These are phyloP conservation scores for Taiwanofungus camphoratus DNA, from an alignment of 1,284 basidiomycete genomes.

Conservation along the genomic window DNA sequence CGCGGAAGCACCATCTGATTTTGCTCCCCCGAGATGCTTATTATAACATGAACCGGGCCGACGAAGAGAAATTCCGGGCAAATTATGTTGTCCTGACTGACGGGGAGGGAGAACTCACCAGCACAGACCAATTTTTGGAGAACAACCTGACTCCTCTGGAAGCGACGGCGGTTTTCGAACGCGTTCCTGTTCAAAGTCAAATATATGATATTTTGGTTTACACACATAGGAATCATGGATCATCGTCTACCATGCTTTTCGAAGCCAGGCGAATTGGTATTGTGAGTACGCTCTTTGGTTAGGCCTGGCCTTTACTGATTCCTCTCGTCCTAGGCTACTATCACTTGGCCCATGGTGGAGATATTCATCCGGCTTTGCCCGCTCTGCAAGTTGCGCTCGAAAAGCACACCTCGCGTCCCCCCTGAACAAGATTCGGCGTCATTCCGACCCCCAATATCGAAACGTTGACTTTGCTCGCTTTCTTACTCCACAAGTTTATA, in stretches of 20 bases:
- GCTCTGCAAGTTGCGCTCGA: conserved; percentile 43
- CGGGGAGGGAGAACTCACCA: conserved; percentile 17
- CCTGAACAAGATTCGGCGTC: conserved; percentile 21
- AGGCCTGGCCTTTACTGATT: conserved; percentile 7
- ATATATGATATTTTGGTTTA: conserved; percentile 66
- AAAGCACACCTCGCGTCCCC: conserved; percentile 13
- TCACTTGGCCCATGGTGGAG: conserved; percentile 73
- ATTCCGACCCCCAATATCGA: conserved; percentile 13
- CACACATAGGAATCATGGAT: conserved; percentile 53
- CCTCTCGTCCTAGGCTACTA: conserved; percentile 39
- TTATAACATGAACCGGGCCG: conserved; percentile 42
- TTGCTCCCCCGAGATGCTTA: conserved; percentile 56
- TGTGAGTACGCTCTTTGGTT: conserved; percentile 35
- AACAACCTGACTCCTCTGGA: conserved; percentile 27
- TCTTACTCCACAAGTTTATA: too few relatives aligned
- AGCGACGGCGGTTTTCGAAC: conserved; percentile 46
- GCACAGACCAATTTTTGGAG: conserved; percentile 21
- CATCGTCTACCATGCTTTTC: conserved; percentile 47
- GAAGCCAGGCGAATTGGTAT: conserved; percentile 53
- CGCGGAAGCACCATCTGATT: conserved; percentile 49
- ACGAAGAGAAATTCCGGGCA: conserved; percentile 40
- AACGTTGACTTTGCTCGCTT: conserved; percentile 19
- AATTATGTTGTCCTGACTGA: conserved; percentile 42
- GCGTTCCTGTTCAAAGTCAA: conserved; percentile 59
- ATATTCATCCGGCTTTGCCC: conserved; percentile 61